Base-by-base conservation (phyloP, 1,284 basidiomycete genomes). In the Naganishia albida region DNA sequence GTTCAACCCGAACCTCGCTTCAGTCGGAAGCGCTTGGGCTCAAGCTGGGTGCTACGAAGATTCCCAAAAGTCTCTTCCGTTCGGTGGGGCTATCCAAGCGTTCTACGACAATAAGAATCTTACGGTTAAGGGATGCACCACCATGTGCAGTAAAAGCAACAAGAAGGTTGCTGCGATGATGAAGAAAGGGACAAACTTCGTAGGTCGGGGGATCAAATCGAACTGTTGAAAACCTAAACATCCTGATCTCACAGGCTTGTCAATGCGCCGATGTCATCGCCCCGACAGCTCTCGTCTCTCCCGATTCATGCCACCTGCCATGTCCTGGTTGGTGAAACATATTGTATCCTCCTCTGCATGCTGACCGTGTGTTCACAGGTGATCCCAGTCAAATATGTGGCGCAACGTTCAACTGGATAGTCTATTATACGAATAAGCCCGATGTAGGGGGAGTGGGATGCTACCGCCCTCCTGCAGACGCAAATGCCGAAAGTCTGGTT, bases 341-440 rank as follows among this genome's bases (percentile, higher is more conserved):
- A 15, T 10, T 51, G 2, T 25, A 18, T 12, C 10, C 26, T 3
- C 25, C 30, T 39, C 6, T 23, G 46, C 23, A 20, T 48, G 10
- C 20, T 48, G 46, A 48, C 7, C 10, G 4, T 3, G 8, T 23
- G n/a, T 74, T 72, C 54, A 69, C 71, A 7, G 75, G 75, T 39
- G 70, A 74, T 60, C 53, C 65, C 7, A 51, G 57, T 6, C 46
- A 72, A 48, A 71, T 52, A 3, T 76, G 75, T 54, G 75, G 75
- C 55, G 68, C 67, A 46, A 50, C 72, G 26, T 70, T 60, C 66
- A 71, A 72, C 62, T 65, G 42, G 28, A 26, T 28, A 15, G 25
- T 38, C n/a, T 16, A 34, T 25, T 46, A 39, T 20, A 49, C 46
- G n/a, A 46, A 39, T 48, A n/a, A 60, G 15, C 38, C 49, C 7